Conservation (phyloP, 345 rosid genomes). For the Dovyalis caffra region DNA sequence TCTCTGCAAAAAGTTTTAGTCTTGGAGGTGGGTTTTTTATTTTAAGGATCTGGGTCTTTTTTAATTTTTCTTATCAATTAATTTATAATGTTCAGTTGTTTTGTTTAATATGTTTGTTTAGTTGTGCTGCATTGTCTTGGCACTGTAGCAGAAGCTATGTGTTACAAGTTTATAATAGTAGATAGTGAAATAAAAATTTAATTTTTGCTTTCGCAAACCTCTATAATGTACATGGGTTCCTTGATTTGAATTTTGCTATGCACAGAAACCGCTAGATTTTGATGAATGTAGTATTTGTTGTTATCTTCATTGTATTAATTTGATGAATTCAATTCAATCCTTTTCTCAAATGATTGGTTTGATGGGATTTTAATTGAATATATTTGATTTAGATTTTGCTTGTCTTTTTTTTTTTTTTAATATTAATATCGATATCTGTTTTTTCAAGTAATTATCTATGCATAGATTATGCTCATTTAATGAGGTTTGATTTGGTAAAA, state of each 20-base stretch:
- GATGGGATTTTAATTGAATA: neutral
- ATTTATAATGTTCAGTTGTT: neutral
- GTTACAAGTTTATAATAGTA: neutral
- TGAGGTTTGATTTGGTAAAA: neutral
- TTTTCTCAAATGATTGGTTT: neutral
- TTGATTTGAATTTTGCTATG: neutral
- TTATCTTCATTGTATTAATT: neutral
- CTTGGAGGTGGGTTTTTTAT: slow-evolving; percentile 19
- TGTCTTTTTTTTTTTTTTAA: too few species aligned
- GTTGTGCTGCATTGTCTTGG: neutral
- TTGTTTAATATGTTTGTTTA: neutral
- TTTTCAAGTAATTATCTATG: neutral
- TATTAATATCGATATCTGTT: neutral
- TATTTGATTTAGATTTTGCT: neutral
- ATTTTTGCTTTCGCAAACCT: neutral
- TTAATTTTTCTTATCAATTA: neutral
- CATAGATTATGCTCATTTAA: neutral
- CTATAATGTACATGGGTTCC: neutral
- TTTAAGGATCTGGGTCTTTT: slow-evolving; percentile 3
- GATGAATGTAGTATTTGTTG: neutral
- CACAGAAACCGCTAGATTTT: neutral
- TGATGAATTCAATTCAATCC: neutral
- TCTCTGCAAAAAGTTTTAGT: neutral
- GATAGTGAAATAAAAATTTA: neutral
- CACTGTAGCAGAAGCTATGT: neutral